These are phyloP conservation scores for Corynascus novoguineensis DNA, from an alignment of 495 filamentous ascomycete species.

Conservation along the genomic window DNA sequence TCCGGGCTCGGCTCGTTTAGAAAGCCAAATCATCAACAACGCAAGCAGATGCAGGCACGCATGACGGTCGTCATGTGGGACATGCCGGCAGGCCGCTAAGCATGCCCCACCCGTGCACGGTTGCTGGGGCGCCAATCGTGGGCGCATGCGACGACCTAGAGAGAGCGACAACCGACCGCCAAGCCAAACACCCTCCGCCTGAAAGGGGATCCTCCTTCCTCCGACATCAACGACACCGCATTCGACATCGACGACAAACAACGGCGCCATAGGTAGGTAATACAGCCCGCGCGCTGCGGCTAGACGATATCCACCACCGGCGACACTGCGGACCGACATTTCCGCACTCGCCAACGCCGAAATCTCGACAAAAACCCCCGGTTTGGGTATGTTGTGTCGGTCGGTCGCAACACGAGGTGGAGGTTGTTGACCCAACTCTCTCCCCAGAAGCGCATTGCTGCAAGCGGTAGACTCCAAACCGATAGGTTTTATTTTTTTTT, in stretches of 20 bases:
- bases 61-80: background rate
- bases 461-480: too few species aligned
- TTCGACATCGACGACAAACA: conserved; percentile 14
- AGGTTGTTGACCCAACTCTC: conserved; percentile 10
- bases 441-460: conserved; percentile 12
- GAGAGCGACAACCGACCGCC: conserved; percentile 4
- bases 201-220: conserved; percentile 13
- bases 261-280: conserved; percentile 15
- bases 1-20: too few species aligned
- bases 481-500: too few species aligned
- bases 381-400: conserved; percentile 14
- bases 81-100: background rate
- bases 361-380: background rate
- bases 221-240: conserved; percentile 10
- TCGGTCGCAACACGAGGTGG: conserved; percentile 1
- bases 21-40: background rate
- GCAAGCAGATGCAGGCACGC: background rate
- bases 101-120: conserved; percentile 17
- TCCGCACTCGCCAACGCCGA: background rate
- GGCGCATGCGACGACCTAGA: conserved; percentile 7
- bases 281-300: conserved; percentile 7
- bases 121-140: conserved; percentile 20
- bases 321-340: conserved; percentile 2
- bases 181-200: conserved; percentile 20
- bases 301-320: background rate